Base-by-base conservation (phyloP, 2,329 filamentous ascomycete genomes). In the Zymoseptoria brevis region DNA sequence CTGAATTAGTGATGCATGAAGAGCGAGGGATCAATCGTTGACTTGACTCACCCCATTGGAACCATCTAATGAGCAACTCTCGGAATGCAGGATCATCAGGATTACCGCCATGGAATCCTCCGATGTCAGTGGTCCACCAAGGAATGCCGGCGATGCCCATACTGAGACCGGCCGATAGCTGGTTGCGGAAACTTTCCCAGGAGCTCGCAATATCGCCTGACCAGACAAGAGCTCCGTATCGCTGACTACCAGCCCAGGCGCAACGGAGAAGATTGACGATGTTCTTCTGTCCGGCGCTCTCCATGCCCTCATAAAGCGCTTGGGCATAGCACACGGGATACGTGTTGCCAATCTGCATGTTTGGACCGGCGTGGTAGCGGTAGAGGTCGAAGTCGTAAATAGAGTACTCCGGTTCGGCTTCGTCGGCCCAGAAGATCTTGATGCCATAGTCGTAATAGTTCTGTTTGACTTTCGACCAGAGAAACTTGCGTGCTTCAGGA, bases 51-150 rank as follows among this genome's bases (percentile, higher is more conserved):
- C 81, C 85, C 83, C 84, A 88, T 66, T 87, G 85, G 69, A 88
- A 88, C 86, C 85, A 88, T 1, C 86, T 75, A 1, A 84, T 80
- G 59, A 87, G 83, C 0, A 88, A 72, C 67, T 88, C 85, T 7
- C 83, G 76, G 71, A 87, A 88, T 0, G 66, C 74, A 1, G 75
- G 71, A 53, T 85, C 79, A 0, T 75, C 69, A 0, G 84, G 82
- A 60, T 85, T 77, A 0, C 85, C 85, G 4, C 85, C 85, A 66
- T 87, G 85, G 67, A 88, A 88, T 0, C 86, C 86, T 1, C 86
- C 85, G 56, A 88, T 87, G 64, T 88, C 85, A 0, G 85, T 88
- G 0, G 85, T 88, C 83, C 83, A 88, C 84, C 84, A 87, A 0
- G 83, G 80, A 8, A 87, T 77, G 0, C 85, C 85, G 0, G 83